phyloP scores from a whole-genome alignment of 2,329 filamentous ascomycete species.

The Teratosphaeria viscida region DNA sequence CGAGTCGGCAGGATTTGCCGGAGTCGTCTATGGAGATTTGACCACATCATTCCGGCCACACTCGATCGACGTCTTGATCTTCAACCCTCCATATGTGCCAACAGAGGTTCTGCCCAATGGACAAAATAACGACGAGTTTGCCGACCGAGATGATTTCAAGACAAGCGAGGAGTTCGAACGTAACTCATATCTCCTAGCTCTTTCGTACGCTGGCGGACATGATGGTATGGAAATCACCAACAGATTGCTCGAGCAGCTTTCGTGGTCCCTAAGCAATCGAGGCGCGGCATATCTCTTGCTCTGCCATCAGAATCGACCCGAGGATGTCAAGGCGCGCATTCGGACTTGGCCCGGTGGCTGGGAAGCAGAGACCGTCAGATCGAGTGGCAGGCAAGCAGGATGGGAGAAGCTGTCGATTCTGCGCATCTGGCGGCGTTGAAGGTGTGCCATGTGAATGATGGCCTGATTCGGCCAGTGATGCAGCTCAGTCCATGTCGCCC shows the following conservation, averaged over 20 bases:
- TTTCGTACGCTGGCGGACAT: conserved; percentile 79
- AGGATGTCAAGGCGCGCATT: conserved; percentile 57
- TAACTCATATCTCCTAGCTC: conserved; percentile 70
- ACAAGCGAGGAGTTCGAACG: conserved; percentile 49
- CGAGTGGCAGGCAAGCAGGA: conserved; percentile 76
- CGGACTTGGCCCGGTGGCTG: conserved; percentile 49
- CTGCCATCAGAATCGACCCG: conserved; percentile 82
- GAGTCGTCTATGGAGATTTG: conserved; percentile 61
- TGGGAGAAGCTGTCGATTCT: conserved; percentile 92
- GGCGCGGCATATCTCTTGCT: conserved; percentile 85
- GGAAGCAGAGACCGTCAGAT: conserved; percentile 66
- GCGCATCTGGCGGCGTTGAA: conserved; percentile 58
- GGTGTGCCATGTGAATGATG: neutral
- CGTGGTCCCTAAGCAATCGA: conserved; percentile 48
- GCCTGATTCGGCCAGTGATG: neutral
- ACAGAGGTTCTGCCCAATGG: conserved; percentile 57
- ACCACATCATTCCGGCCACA: conserved; percentile 47
- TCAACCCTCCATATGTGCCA: conserved; percentile 96
- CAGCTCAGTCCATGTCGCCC: conserved; percentile 12
- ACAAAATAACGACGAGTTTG: neutral
- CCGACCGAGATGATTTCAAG: conserved; percentile 7
- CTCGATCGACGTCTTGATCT: conserved; percentile 72
- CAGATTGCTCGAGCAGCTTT: conserved; percentile 60
- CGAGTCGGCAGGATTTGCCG: conserved; percentile 43
- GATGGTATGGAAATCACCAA: conserved; percentile 94